phyloP scores from a whole-genome alignment of 202 grass and related monocot species.

The Musa balbisiana region DNA sequence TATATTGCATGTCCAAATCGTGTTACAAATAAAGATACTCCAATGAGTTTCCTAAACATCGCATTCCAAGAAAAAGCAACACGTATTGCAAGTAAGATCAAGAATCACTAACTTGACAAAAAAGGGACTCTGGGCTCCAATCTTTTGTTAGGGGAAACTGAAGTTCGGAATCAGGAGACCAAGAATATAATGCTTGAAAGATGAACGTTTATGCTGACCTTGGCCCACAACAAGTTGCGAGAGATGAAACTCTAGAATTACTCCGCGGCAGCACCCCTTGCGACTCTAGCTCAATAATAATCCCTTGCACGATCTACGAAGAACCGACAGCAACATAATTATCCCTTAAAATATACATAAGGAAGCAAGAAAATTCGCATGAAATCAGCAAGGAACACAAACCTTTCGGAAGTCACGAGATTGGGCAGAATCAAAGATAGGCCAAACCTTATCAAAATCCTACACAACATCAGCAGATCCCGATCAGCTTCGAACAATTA shows the following conservation, averaged over 20 bases:
- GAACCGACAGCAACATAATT: conserved; percentile 17
- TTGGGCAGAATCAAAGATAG: conserved; percentile 88
- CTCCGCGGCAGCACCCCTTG: conserved; percentile 88
- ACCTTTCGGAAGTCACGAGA: conserved; percentile 99
- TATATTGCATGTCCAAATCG: too few species aligned
- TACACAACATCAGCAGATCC: conserved; percentile 23
- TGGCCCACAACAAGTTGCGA: conserved; percentile 88
- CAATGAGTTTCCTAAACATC: neutral
- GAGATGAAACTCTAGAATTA: conserved; percentile 97
- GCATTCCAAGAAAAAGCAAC: neutral
- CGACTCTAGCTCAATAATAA: conserved; percentile 96
- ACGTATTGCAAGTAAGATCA: neutral
- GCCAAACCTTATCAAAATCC: conserved; percentile 99
- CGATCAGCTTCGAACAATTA: neutral
- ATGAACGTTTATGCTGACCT: conserved; percentile 50
- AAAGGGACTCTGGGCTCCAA: neutral
- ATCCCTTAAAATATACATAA: conserved; percentile 9
- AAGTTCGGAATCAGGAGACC: neutral
- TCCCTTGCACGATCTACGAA: conserved; percentile 90
- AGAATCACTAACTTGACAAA: neutral
- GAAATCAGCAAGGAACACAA: neutral
- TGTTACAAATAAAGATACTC: too few species aligned
- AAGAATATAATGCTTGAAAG: neutral
- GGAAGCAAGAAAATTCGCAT: conserved; percentile 13
- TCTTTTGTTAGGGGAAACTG: neutral